Evolutionary conservation across 192 early-diverging fungal genomes (phyloP), one percentile per base, ranked within the genome.

Genomic region (Irineochytrium annulatum): DNA sequence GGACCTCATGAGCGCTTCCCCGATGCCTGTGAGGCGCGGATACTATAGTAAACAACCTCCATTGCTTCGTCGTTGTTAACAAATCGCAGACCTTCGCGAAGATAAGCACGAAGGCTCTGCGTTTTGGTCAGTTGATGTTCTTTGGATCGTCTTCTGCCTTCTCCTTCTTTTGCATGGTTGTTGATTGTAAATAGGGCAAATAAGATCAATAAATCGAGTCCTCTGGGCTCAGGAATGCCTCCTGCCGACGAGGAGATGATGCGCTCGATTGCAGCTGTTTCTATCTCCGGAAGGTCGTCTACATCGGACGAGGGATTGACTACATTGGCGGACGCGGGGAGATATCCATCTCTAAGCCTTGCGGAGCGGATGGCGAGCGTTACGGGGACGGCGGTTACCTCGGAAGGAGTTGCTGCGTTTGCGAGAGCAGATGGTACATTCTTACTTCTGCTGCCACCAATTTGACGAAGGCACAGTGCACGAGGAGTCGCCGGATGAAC

Each of bases 281-380:
- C 6, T 24, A 49, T 49, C 26, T 49, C 46, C 24, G 46, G 46
- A 24, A 8, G 46, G 22, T 49, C 46, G 24, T 49, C 46, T 22
- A 8, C 26, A 6, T 49, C 46, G 26, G 46, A 24, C 13, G 46
- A 49, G 46, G 26, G 26, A 22, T 24, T 49, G 11, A 24, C 46
- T n/a, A 55, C 24, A 22, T 37, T 53, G 29, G 22, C 20, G 3
- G 26, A 65, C 70, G 43, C 34, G 55, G 52, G 65, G 37, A 34
- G 70, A 60, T 53, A 68, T 48, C 62, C 69, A 6, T 66, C 74
- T 26, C 48, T 77, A 44, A 67, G 63, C 52, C 41, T 81, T 5
- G 79, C 79, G 2, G 79, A 81, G 64, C 60, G 74, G 8, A 78
- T 82, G 79, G 79, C 69, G 17, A 63, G 65, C 32, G 71, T 71